Evolutionary conservation across 1,284 basidiomycete species (phyloP), one percentile per base, ranked within the genome.

Genomic region (Ceratobasidium papillatum): DNA sequence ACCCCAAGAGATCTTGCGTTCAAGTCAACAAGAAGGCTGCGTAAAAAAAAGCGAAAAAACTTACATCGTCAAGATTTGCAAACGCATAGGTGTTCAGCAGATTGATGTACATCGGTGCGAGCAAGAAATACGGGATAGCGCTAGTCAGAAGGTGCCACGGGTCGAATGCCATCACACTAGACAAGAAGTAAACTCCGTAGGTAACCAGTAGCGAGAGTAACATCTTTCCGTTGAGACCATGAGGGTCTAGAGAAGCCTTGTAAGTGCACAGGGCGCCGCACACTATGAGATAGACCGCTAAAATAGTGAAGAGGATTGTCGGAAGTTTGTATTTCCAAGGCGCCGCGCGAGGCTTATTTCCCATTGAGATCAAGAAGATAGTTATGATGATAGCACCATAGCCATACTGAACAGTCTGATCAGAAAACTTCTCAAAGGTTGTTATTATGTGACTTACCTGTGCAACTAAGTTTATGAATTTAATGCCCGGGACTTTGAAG

Each of bases 291-390:
- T 98, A 98, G 30, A 92, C 80, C 84, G 96, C 96, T 47, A 97
- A 81, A 5, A 91, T 76, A 7, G 92, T 92, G 77, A 98, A 89
- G 74, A 93, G 85, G 68, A 93, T 88, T 8, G 94, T 90, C 0
- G 91, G 90, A 2, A 90, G 84, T 79, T 90, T 91, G 83, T 98
- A 98, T 84, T 98, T 98, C 87, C 89, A 91, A 77, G 88, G 88
- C 0, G 94, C 87, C 1, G 94, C 95, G 79, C 2, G 43, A 38
- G 97, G 97, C 77, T 95, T 91, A 82, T 99, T 99, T 3, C 98
- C 97, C 93, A 99, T 96, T 0, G 95, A 94, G 81, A 99, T 94
- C 22, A 99, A 86, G 86, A 99, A 98, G 79, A 91, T 94, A 0
- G 93, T 91, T 19, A 96, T 87, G 19, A 98, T 87, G 45, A 95